Conservation (phyloP, 768 basidiomycete genomes). For the Filobasidium floriforme region DNA sequence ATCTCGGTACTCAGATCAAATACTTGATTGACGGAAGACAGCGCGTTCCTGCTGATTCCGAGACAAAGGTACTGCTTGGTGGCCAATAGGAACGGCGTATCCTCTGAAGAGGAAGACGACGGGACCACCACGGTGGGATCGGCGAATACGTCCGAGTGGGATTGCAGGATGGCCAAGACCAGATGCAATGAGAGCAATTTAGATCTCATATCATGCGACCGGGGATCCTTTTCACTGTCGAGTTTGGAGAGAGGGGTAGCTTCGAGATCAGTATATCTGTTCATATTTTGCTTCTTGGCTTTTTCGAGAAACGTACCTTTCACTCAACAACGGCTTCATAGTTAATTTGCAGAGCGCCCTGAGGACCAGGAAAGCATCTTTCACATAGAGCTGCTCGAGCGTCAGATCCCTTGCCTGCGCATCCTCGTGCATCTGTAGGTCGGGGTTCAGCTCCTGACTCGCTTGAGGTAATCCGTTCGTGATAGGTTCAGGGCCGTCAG, state of each 20-base stretch:
- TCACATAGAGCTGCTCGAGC: constrained; percentile 82
- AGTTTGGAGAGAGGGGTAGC: constrained; percentile 20
- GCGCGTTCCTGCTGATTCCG: constrained; percentile 85
- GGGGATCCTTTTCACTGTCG: constrained; percentile 81
- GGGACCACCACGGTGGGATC: constrained; percentile 84
- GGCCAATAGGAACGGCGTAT: constrained; percentile 82
- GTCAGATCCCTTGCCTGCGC: constrained; percentile 52
- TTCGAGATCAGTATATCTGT: background rate
- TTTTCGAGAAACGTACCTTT: constrained; percentile 57
- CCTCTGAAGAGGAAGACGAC: constrained; percentile 78
- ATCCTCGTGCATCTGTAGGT: constrained; percentile 43
- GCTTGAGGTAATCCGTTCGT: background rate
- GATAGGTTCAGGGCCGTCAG: background rate
- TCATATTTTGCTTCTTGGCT: too few relatives aligned
- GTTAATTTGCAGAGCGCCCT: constrained; percentile 93
- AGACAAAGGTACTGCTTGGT: constrained; percentile 93
- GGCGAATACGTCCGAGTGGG: constrained; percentile 81
- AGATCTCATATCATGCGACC: constrained; percentile 94
- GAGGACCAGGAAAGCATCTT: constrained; percentile 97
- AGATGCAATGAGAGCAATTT: constrained; percentile 91
- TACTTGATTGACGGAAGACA: constrained; percentile 88
- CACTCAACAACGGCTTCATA: constrained; percentile 90
- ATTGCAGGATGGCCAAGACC: constrained; percentile 80
- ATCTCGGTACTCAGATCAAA: constrained; percentile 98
- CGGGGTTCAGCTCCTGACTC: constrained; percentile 26